Percentiles rank a stretch among this genome's conserved stretches.
phyloP scores from a whole-genome alignment of 371 early-diverging fungal genomes.

The Rhizomucor pusillus region DNA sequence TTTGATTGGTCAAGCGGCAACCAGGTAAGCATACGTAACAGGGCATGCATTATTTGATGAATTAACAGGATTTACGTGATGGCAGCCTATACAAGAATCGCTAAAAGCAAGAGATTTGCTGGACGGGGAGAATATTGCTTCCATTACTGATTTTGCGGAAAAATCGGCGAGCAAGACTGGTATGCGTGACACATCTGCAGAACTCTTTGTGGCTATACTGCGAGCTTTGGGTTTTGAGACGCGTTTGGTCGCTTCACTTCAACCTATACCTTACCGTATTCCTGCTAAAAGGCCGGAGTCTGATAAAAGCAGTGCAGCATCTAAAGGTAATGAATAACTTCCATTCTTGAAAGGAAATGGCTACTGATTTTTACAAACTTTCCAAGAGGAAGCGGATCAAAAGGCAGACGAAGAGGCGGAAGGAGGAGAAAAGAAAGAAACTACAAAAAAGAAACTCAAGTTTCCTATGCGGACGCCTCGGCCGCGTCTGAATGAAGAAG shows the following conservation, averaged over 20 bases:
- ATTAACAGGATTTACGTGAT: neutral
- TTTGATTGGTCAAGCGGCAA: constrained; percentile 10
- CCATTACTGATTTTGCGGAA: constrained; percentile 20
- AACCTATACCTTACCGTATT: constrained; percentile 59
- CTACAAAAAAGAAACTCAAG: constrained; percentile 1
- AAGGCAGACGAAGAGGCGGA: neutral
- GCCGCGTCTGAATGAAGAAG: constrained; percentile 9
- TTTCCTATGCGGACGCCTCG: constrained; percentile 24
- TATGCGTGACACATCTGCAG: constrained; percentile 49
- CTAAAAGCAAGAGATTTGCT: constrained; percentile 9
- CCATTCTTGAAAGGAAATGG: constrained; percentile 11
- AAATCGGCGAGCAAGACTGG: constrained; percentile 20
- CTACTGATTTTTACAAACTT: no score
- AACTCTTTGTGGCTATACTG: constrained; percentile 59
- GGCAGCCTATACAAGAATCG: constrained; percentile 5
- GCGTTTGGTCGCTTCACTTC: constrained; percentile 66
- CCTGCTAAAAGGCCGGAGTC: constrained; percentile 8
- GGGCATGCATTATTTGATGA: neutral
- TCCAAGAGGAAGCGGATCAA: no score
- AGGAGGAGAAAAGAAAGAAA: constrained; percentile 15
- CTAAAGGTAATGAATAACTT: neutral
- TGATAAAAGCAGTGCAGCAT: neutral
- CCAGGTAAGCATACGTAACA: constrained; percentile 7
- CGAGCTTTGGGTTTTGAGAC: constrained; percentile 53
- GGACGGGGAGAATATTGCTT: constrained; percentile 21